Base-by-base conservation (phyloP, 306 rosid species). In the Cajanus cajan region DNA sequence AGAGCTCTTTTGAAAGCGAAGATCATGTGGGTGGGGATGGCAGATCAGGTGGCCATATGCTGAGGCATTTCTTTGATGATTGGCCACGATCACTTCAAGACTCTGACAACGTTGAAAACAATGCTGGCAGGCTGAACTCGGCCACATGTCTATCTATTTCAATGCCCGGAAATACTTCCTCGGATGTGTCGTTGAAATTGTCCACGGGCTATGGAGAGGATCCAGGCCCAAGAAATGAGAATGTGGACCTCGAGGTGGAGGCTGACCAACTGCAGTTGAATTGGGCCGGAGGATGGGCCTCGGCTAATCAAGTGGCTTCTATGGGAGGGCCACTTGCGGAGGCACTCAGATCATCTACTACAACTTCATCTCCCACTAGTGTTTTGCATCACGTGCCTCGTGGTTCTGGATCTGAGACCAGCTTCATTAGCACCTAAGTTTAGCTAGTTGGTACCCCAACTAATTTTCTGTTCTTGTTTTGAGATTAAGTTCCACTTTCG, bases 281-380 rank as follows among this genome's bases (percentile, higher is more conserved):
- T 54, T 93, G 99, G 99, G 90, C 88, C 0, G 82, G 85, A 0
- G 96, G 91, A 0, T 93, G 98, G 99, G 76, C 72, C 54, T 70
- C 88, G 0, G 41, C 83, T 11, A 86, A 73, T 85, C 99, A 87
- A 37, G 92, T 88, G 90, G 83, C 92, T 59, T 89, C 98, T 0
- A 85, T 92, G 99, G 99, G 99, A 4, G 99, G 98, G 9, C 99
- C 98, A 47, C 96, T 96, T 18, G 99, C 98, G 0, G 99, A 96
- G 78, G 99, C 96, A 12, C 87, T 96, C 11, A 87, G 94, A 61
- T 96, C 99, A 7, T 80, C 98, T 2, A 84, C 86, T 41, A 74
- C 96, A 54, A 83, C 87, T 68, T 89, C 97, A 2, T 91, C 97
- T 7, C 99, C 97, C 0, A 96, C 97, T 1, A 93, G 96, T 52